Base-by-base conservation (phyloP, 768 basidiomycete species). In the Russula sp. region DNA sequence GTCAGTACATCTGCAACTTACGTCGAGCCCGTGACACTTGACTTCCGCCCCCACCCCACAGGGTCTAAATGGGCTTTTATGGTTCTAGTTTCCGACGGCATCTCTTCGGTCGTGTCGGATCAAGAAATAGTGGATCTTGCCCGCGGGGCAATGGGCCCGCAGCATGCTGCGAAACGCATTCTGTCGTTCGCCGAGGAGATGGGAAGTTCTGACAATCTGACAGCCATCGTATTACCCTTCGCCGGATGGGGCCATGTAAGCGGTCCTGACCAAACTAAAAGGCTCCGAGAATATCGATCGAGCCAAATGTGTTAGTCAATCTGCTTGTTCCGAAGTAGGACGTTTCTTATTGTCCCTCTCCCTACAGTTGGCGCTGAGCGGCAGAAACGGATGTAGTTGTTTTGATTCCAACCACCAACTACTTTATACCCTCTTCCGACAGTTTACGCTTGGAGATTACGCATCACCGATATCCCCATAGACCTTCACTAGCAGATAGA, bases 111-210 rank as follows among this genome's bases (percentile, higher is more conserved):
- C 51, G 80, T 97, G 48, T 94, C 94, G 0, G 94, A 98, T 72
- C 89, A 91, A 65, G 97, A 99, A 75, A 88, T 99, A 64, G 85
- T 91, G 37, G 97, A 98, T 73, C 84, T 99, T 49, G 88, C 87
- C 6, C 80, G 94, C 55, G 79, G 79, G 50, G 84, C 88, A 7
- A 72, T 76, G 9, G 83, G 86, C 68, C 96, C 96, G 0, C 85
- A 84, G 69, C 74, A 75, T 35, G 95, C 93, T n/a, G 95, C 96
- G 4, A 80, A 88, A 35, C 80, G 81, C 14, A 94, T 98, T 48
- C 76, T 98, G 6, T 75, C 84, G 22, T 98, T 93, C 71, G 88
- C 92, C 1, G 89, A 98, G 74, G 91, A 94, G 64, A 75, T 94
- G 51, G 87, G 87, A 39, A 88, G 89, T 37, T 88, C 91, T 65